Conservation (phyloP, 164 flowering plant species). For the Aristolochia contorta region DNA sequence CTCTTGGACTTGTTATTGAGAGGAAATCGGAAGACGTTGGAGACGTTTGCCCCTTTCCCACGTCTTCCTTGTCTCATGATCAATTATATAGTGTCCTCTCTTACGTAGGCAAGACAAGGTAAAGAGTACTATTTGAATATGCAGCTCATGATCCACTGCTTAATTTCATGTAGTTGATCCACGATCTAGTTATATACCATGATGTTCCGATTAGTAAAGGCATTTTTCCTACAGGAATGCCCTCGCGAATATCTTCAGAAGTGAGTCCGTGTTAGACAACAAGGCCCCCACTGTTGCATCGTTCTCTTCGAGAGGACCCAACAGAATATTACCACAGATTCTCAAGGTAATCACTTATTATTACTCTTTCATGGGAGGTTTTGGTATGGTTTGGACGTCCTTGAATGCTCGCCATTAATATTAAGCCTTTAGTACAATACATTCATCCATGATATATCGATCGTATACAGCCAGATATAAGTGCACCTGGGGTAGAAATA, state of each 20-base stretch:
- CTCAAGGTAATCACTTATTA: constrained; percentile 23
- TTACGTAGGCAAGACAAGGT: background rate
- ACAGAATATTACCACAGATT: constrained; percentile 18
- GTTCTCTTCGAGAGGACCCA: constrained; percentile 62
- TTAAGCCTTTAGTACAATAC: background rate
- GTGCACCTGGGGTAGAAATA: constrained; percentile 56
- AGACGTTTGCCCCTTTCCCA: background rate
- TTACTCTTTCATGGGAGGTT: too few species aligned
- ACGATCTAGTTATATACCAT: background rate
- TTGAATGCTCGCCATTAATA: too few species aligned
- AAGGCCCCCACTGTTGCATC: constrained; percentile 29
- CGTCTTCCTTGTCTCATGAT: background rate
- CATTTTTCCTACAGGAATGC: background rate
- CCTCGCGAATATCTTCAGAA: background rate
- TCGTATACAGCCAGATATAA: constrained; percentile 51
- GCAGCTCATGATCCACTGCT: background rate
- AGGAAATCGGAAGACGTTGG: background rate
- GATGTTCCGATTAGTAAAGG: too few species aligned
- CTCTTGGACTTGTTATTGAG: background rate
- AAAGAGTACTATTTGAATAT: too few species aligned
- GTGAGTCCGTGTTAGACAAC: constrained; percentile 6
- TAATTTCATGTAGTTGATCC: background rate
- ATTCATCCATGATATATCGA: too few species aligned
- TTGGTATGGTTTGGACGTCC: too few species aligned
- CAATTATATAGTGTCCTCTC: background rate